Base-by-base conservation (phyloP, 495 filamentous ascomycete genomes). In the Durotheca rogersii region DNA sequence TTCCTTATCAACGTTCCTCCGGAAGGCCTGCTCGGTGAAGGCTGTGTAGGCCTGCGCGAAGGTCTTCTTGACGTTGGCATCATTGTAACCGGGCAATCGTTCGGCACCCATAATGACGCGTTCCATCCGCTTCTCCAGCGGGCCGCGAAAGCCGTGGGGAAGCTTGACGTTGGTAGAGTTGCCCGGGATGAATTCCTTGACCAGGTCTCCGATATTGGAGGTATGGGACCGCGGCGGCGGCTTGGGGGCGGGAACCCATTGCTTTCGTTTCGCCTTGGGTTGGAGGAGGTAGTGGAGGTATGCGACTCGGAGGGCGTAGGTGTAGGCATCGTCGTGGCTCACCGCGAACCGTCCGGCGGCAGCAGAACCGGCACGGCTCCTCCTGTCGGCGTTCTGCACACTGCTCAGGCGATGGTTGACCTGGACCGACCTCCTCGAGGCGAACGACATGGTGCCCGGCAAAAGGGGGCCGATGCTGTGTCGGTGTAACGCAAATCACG, bases 201-300 rank as follows among this genome's bases (percentile, higher is more conserved):
- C 77, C 48, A 92, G 72, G 47, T 88, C 78, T 23, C 80, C 83
- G 59, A 96, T 87, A 51, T 72, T 78, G 58, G 70, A 71, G 14
- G 89, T 89, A 48, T 88, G 85, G 1, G 81, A 75, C 42, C 88
- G 81, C 48, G 74, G 61, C 27, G 78, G 59, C 4, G 76, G 78
- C 58, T 78, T 85, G 53, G 80, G 81, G 18, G 80, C 77, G 10
- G 81, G 72, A 38, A 88, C 81, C 80, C 87, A 91, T 72, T 95
- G 88, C 56, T 87, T 84, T 61, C 90, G 81, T 67, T 90, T 90
- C 55, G 86, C 79, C 57, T 90, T 86, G 53, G 94, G 93, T 60
- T 95, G 87, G 40, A 99, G 83, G 19, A 97, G 84, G 68, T 99
- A 91, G 72, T 88, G 74, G 21, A 99, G 86, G 69, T 90, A 96